Evolutionary conservation across 2,329 filamentous ascomycete species (phyloP).

Genomic region (Reticulascus tulasneorum): DNA sequence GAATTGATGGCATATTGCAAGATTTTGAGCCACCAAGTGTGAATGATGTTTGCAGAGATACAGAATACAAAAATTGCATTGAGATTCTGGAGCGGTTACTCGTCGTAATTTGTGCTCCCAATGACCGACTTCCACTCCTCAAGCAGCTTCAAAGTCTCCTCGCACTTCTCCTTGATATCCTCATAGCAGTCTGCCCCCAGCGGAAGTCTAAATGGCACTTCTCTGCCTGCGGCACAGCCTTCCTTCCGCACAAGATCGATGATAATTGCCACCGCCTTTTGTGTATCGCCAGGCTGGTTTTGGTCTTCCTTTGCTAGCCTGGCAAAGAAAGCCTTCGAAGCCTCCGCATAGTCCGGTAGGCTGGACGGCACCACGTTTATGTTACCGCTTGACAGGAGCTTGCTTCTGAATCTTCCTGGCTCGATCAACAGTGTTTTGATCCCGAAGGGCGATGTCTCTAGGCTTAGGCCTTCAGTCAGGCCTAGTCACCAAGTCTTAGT

Average conservation of each 20-base stretch:
- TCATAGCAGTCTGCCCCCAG: conserved; percentile 51
- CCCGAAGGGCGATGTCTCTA: conserved; percentile 22
- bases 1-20: no score
- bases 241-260: conserved; percentile 51
- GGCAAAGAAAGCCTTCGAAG: no score
- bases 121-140: conserved; percentile 45
- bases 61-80: no score
- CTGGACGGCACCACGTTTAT: no score
- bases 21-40: no score
- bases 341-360: no score
- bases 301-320: no score
- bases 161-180: conserved; percentile 44
- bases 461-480: conserved; percentile 26
- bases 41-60: no score
- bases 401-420: conserved; percentile 43
- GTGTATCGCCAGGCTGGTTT: conserved; percentile 47
- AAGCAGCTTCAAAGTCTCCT: conserved; percentile 43
- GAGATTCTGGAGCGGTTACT: no score
- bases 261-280: conserved; percentile 45
- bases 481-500: no score
- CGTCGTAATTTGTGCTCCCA: conserved; percentile 45
- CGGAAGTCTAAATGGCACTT: conserved; percentile 42
- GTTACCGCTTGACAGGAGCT: no score
- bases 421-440: conserved; percentile 35
- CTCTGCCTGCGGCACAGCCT: conserved; percentile 22